Percentiles rank a stretch among this genome's conserved stretches.
Evolutionary conservation across 139 green algal species (phyloP).

Genomic region (Medakamo hakoo): DNA sequence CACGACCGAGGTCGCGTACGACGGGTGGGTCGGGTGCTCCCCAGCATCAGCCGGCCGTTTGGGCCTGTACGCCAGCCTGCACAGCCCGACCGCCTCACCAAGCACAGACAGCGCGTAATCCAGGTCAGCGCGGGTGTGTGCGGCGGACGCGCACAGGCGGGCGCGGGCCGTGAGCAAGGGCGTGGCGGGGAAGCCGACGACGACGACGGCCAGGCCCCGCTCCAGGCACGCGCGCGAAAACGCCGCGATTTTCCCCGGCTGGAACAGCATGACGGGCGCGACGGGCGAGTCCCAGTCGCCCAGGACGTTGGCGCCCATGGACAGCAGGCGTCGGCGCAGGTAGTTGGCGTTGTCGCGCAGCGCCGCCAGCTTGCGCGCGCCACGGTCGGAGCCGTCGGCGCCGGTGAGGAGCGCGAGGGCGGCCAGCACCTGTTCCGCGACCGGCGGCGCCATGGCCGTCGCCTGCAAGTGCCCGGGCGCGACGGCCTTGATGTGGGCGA

Average conservation of each 20-base stretch:
- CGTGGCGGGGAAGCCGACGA: slow-evolving; percentile 94
- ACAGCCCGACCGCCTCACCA: slow-evolving; percentile 12
- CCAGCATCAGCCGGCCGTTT: no score
- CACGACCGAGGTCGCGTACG: no score
- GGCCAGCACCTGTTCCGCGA: slow-evolving; percentile 54
- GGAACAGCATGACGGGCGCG: slow-evolving; percentile 96
- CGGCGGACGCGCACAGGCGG: slow-evolving; percentile 85
- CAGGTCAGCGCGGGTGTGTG: slow-evolving; percentile 78
- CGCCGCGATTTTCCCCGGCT: slow-evolving; percentile 60
- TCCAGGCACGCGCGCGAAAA: slow-evolving; percentile 50
- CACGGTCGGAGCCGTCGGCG: slow-evolving; percentile 28
- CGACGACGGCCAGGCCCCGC: slow-evolving; percentile 70
- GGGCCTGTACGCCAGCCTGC: slow-evolving; percentile 13
- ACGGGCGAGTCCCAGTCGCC: slow-evolving; percentile 89
- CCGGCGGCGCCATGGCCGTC: slow-evolving; percentile 66
- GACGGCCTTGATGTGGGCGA: slow-evolving; percentile 49
- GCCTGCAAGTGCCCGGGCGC: slow-evolving; percentile 68
- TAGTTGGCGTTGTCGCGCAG: slow-evolving; percentile 89
- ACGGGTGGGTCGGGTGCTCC: no score
- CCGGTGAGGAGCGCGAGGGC: slow-evolving; percentile 61
- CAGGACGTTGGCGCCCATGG: slow-evolving; percentile 77
- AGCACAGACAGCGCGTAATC: slow-evolving; percentile 66
- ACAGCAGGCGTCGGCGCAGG: slow-evolving; percentile 54
- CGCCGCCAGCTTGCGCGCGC: slow-evolving; percentile 50
- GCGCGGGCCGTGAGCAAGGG: slow-evolving; percentile 64